These are phyloP conservation scores for Talaromyces islandicus DNA, from an alignment of 2,329 filamentous ascomycete species.

Conservation along the genomic window DNA sequence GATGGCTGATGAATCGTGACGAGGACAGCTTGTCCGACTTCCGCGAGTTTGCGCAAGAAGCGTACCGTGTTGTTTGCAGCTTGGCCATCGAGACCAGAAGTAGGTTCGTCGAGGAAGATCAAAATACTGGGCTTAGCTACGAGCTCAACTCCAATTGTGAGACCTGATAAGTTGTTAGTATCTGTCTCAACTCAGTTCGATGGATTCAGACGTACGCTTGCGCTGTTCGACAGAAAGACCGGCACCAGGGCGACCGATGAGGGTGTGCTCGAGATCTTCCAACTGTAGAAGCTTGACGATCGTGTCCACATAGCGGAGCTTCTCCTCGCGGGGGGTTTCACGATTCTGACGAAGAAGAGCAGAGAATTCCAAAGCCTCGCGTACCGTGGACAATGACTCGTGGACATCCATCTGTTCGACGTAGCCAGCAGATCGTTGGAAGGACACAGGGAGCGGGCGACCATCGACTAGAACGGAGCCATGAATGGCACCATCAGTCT, in stretches of 20 bases:
- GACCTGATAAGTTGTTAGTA: too few species aligned
- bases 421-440: conserved; percentile 63
- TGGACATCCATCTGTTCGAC: conserved; percentile 65
- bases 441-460: conserved; percentile 51
- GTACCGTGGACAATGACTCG: conserved; percentile 58
- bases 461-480: conserved; percentile 65
- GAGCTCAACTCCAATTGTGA: conserved; percentile 67
- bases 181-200: too few species aligned
- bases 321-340: conserved; percentile 49
- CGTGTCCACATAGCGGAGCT: conserved; percentile 58
- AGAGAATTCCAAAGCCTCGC: conserved; percentile 62
- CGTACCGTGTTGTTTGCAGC: conserved; percentile 60
- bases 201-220: too few species aligned
- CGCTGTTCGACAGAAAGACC: conserved; percentile 58
- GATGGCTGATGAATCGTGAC: conserved; percentile 68
- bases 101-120: conserved; percentile 66
- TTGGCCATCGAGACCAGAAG: conserved; percentile 62
- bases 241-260: conserved; percentile 43
- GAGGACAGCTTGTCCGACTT: conserved; percentile 61
- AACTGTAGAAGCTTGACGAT: conserved; percentile 60
- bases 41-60: conserved; percentile 60
- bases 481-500: conserved; percentile 55
- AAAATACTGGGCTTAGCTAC: conserved; percentile 62
- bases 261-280: conserved; percentile 56
- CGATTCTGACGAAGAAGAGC: conserved; percentile 55